phyloP scores from a whole-genome alignment of 2,329 filamentous ascomycete species.

The Aureobasidium sp. region DNA sequence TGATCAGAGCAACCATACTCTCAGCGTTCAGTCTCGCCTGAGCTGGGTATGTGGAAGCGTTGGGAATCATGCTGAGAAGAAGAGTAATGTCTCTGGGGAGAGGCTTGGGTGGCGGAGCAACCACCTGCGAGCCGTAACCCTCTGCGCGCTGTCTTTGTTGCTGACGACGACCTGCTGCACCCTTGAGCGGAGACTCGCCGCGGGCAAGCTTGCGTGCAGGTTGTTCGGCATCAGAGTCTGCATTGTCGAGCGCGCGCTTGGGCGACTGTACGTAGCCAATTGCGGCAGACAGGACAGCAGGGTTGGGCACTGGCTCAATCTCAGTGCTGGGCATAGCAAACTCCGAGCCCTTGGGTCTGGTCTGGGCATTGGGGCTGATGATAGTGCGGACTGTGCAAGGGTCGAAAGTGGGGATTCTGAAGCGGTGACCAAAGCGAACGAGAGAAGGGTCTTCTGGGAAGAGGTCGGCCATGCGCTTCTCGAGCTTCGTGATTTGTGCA shows the following conservation, averaged over 20 bases:
- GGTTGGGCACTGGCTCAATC: conserved; percentile 6
- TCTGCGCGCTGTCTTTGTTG: conserved; percentile 44
- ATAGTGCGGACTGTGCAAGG: conserved; percentile 74
- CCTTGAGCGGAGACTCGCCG: conserved; percentile 88
- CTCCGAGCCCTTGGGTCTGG: conserved; percentile 39
- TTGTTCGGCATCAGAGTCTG: conserved; percentile 63
- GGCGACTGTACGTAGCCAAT: conserved; percentile 29
- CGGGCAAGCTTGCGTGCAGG: conserved; percentile 80
- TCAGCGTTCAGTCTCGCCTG: conserved; percentile 57
- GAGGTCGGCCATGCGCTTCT: conserved; percentile 87
- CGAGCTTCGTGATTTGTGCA: conserved; percentile 79
- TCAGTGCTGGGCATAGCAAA: conserved; percentile 10
- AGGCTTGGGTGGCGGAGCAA: conserved; percentile 15
- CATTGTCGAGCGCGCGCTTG: conserved; percentile 40
- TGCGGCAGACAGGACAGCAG: conserved; percentile 20
- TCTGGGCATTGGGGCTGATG: conserved; percentile 73
- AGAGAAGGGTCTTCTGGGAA: conserved; percentile 81
- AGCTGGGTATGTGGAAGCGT: conserved; percentile 61
- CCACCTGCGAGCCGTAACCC: conserved; percentile 12
- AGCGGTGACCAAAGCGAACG: conserved; percentile 66
- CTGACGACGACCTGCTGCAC: conserved; percentile 81
- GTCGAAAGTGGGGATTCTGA: conserved; percentile 63
- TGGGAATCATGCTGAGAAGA: conserved; percentile 62
- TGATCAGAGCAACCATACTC: conserved; percentile 64
- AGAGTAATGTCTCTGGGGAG: conserved; percentile 26